Evolutionary conservation across 1,284 basidiomycete genomes (phyloP).

Genomic region (Cryptococcus neoformans): DNA sequence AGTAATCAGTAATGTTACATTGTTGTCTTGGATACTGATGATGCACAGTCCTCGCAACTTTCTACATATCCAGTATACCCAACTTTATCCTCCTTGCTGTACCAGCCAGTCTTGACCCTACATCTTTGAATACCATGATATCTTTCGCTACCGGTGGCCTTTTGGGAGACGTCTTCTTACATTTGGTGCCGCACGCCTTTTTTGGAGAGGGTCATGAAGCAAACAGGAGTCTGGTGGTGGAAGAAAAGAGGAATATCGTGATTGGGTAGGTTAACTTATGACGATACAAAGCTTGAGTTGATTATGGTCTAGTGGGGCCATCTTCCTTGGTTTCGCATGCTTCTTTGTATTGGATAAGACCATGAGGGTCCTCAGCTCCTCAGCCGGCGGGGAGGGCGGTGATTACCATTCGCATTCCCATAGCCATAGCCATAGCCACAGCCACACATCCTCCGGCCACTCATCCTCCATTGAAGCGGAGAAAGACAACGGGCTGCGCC

Average conservation of each 20-base stretch:
- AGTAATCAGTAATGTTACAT: conserved; percentile 17
- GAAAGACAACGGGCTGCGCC: conserved; percentile 18
- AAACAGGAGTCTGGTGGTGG: conserved; percentile 68
- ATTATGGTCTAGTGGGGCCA: conserved; percentile 55
- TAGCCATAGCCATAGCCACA: conserved; percentile 21
- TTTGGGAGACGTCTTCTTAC: conserved; percentile 83
- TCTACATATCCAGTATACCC: conserved; percentile 87
- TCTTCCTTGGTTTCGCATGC: conserved; percentile 76
- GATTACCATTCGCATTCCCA: conserved; percentile 63
- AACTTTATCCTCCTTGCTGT: conserved; percentile 91
- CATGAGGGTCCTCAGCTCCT: conserved; percentile 63
- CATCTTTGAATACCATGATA: conserved; percentile 84
- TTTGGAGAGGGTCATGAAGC: conserved; percentile 73
- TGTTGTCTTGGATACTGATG: neutral
- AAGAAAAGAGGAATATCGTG: conserved; percentile 83
- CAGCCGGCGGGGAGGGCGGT: conserved; percentile 49
- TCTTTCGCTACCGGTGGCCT: conserved; percentile 67
- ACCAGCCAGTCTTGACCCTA: conserved; percentile 72
- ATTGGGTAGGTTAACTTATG: conserved; percentile 57
- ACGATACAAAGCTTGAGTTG: neutral
- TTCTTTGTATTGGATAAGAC: conserved; percentile 92
- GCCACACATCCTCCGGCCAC: conserved; percentile 19
- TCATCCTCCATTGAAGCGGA: conserved; percentile 20
- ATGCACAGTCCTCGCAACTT: conserved; percentile 68
- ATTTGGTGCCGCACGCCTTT: conserved; percentile 83